Base-by-base conservation (phyloP, 495 filamentous ascomycete genomes). In the Thozetella sp. region DNA sequence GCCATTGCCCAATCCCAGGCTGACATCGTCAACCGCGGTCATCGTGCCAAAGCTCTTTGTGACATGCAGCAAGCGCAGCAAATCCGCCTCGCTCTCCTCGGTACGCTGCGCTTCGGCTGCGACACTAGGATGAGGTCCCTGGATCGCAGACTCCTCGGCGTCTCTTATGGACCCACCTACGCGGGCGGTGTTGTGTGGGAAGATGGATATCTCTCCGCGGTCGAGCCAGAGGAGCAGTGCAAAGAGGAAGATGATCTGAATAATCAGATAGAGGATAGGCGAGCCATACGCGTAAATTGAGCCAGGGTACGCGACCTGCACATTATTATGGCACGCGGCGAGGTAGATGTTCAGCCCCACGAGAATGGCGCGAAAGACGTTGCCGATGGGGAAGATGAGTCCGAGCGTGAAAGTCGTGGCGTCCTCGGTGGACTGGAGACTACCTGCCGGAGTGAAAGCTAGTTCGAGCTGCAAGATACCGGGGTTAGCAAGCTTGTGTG, bases 311-410 rank as follows among this genome's bases (percentile, higher is more conserved):
- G 79, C 74, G 19, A 82, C 83, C 34, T 88, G 65, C n/a, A 76
- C 54, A 25, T 84, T 75, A 22, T 79, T 87, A 13, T 80, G 76
- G 60, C 92, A 96, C 30, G 84, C 73, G 2, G 87, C 70, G 0
- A 82, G 85, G 73, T 93, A 93, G 19, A 89, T 74, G 65, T 96
- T 94, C 53, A 93, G 76, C 2, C 88, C 74, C 4, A 91, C 64
- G 59, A 92, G 88, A 53, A 94, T 67, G 0, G 88, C 81, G 43
- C 90, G 77, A 27, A 86, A 72, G 2, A 93, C 78, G 51, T 81
- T 90, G 23, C 85, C 88, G 23, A 88, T 79, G 0, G 92, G 92
- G 67, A 86, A 94, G 61, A 92, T 82, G 2, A 84, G 80, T 25
- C 86, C 75, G 2, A 83, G 67, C 22, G 90, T 72, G 56, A 83